Conservation (phyloP, 2,329 filamentous ascomycete species). For the Colletotrichum gigasporum region DNA sequence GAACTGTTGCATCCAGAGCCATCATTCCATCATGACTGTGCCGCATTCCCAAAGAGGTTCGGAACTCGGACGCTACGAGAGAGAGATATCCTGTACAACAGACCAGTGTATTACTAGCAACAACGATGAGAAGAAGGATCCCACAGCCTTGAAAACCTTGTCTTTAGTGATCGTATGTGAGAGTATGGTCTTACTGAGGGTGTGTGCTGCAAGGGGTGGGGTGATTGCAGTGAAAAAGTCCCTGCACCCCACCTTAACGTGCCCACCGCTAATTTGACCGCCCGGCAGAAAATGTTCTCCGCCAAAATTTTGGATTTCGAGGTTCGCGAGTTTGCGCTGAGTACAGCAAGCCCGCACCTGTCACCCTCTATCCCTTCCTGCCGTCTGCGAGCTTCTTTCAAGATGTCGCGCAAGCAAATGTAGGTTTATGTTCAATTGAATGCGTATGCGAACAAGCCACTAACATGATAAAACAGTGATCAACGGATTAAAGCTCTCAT, state of each 20-base stretch:
- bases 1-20: constrained; percentile 22
- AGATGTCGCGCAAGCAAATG: constrained; percentile 69
- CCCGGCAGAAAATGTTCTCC: constrained; percentile 48
- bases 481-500: constrained; percentile 92
- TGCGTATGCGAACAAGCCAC: neutral
- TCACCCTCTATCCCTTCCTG: constrained; percentile 4
- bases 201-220: neutral
- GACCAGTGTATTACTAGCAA: constrained; percentile 30
- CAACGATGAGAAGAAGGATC: neutral
- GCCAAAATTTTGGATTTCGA: constrained; percentile 48
- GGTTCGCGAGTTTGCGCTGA: neutral
- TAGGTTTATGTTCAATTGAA: constrained; percentile 40
- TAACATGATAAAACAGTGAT: constrained; percentile 64
- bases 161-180: neutral
- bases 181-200: neutral
- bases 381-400: constrained; percentile 37
- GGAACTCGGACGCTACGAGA: neutral
- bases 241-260: constrained; percentile 19
- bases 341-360: constrained; percentile 13
- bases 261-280: constrained; percentile 39
- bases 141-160: constrained; percentile 1
- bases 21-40: constrained; percentile 18
- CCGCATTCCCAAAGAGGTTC: neutral
- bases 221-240: constrained; percentile 19
- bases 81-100: constrained; percentile 28